phyloP scores from a whole-genome alignment of 306 rosid genomes.

The Trifolium subterraneum region DNA sequence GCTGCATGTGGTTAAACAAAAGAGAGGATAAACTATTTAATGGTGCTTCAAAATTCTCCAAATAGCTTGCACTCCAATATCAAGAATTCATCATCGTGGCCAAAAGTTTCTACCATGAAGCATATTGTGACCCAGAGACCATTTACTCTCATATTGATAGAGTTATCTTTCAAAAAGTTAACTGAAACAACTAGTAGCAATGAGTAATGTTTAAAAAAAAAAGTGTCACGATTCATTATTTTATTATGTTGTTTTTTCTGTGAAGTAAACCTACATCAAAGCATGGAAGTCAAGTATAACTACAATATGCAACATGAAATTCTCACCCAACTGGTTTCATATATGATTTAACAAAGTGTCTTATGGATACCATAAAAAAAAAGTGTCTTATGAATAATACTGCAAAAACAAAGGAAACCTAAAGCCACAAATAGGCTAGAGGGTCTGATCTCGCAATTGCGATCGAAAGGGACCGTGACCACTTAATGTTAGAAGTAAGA shows the following conservation, averaged over 20 bases:
- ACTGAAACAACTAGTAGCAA: constrained; percentile 44
- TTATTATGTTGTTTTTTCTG: constrained; percentile 37
- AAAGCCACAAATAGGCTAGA: background rate
- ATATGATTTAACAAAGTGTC: no score
- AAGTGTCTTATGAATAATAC: background rate
- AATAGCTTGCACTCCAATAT: constrained; percentile 50
- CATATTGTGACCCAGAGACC: constrained; percentile 58
- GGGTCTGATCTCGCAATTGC: no score
- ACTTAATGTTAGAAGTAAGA: no score
- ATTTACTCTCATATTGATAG: constrained; percentile 61
- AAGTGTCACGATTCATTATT: background rate
- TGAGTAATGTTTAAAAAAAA: background rate
- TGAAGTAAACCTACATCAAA: constrained; percentile 84
- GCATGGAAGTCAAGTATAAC: no score
- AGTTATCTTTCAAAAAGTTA: constrained; percentile 72
- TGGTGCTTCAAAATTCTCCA: constrained; percentile 61
- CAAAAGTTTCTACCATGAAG: constrained; percentile 67
- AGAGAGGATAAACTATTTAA: constrained; percentile 59
- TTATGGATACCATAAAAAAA: no score
- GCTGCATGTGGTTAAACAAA: constrained; percentile 53
- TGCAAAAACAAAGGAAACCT: constrained; percentile 19
- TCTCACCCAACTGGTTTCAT: no score
- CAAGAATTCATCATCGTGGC: constrained; percentile 68
- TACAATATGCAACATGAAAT: no score
- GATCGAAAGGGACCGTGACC: no score